Percentiles rank a stretch among this genome's conserved stretches.
These are phyloP conservation scores for Odontarrhena argentea DNA, from an alignment of 345 rosid species.

Conservation along the genomic window DNA sequence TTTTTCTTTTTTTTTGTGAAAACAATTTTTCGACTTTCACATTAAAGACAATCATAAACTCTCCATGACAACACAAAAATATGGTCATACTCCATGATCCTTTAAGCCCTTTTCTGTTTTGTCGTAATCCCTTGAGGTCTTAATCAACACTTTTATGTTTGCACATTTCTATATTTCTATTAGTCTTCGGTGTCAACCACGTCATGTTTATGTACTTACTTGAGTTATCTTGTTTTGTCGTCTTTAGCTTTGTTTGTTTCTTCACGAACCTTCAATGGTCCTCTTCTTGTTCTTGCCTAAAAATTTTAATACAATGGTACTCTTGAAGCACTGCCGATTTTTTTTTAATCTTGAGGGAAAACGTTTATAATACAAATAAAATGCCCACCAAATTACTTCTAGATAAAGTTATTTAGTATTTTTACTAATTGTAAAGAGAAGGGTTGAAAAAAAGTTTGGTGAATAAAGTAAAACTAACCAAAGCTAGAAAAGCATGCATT, in stretches of 20 bases:
- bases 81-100: conserved; percentile 19
- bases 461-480: no score
- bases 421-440: no score
- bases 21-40: conserved; percentile 3
- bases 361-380: background rate
- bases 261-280: background rate
- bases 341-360: background rate
- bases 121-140: background rate
- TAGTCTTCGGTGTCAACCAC: conserved; percentile 5
- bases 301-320: background rate
- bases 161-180: background rate
- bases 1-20: no score
- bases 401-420: no score
- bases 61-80: conserved; percentile 10
- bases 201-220: conserved; percentile 12
- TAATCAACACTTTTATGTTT: background rate
- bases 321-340: background rate
- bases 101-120: background rate
- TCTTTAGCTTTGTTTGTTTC: background rate
- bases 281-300: no score
- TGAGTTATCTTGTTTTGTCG: conserved; percentile 1
- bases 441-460: no score
- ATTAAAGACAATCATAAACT: background rate
- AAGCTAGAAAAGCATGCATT: no score
- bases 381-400: background rate